A percentile compares a stretch with the other conserved stretches of the same genome.
Evolutionary conservation across 2,329 filamentous ascomycete genomes (phyloP).

Genomic region (Ophiostoma angusticollis): DNA sequence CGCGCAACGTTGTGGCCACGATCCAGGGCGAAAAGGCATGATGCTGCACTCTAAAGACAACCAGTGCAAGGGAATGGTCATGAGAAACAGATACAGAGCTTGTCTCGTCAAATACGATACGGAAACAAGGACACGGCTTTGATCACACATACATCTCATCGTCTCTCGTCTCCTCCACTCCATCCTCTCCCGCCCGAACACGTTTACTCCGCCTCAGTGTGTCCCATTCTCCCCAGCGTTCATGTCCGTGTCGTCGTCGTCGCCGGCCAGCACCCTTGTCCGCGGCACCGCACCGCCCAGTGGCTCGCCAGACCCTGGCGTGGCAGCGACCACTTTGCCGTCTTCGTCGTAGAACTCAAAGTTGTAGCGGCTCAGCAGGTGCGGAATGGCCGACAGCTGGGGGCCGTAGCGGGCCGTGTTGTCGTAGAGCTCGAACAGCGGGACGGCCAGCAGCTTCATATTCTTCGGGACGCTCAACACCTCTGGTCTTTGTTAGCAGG

Average conservation of each 20-base stretch:
- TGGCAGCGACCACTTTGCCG: conserved; percentile 73
- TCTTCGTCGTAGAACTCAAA: conserved; percentile 96
- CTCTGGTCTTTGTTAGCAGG: conserved; percentile 39
- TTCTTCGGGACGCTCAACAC: conserved; percentile 96
- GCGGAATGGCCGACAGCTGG: conserved; percentile 90
- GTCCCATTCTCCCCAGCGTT: conserved; percentile 27
- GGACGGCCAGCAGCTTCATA: conserved; percentile 96
- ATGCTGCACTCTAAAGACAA: not conserved
- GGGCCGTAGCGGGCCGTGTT: conserved; percentile 92
- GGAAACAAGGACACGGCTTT: not conserved
- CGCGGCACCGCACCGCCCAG: conserved; percentile 42
- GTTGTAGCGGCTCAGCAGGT: conserved; percentile 87
- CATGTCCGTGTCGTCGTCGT: conserved; percentile 51
- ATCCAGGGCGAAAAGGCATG: conserved; percentile 69
- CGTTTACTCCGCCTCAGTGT: conserved; percentile 9
- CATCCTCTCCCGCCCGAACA: not conserved
- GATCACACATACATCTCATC: not conserved
- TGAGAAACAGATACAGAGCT: not conserved
- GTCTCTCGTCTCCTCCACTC: not conserved
- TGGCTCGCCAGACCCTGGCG: conserved; percentile 54
- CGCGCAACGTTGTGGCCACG: conserved; percentile 75
- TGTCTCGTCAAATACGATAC: not conserved
- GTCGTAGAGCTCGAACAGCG: conserved; percentile 94
- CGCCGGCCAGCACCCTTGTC: conserved; percentile 53
- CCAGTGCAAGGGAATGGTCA: no score